phyloP scores from a whole-genome alignment of 129 eudicot species.

The Apium graveolens region DNA sequence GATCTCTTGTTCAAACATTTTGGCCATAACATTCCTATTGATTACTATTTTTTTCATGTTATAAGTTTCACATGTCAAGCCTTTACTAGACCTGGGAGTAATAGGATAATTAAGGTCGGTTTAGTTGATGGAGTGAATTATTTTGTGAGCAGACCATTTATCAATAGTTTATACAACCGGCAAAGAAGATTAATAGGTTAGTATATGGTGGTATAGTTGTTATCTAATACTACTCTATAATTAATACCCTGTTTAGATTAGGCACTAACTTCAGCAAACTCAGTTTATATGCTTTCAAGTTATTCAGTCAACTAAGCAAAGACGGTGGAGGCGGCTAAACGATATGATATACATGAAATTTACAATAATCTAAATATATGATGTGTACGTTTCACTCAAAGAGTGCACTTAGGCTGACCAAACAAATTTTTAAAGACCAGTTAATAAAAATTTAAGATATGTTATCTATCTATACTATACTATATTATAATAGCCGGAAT shows the following conservation, averaged over 20 bases:
- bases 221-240: neutral
- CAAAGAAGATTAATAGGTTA: neutral
- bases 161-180: neutral
- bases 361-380: neutral
- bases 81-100: neutral
- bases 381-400: neutral
- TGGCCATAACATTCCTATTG: neutral
- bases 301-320: slow-evolving; percentile 2
- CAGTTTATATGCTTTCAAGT: neutral
- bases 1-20: too few relatives aligned
- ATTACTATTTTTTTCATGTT: neutral
- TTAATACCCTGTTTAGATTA: neutral
- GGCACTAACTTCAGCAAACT: neutral
- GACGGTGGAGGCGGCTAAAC: neutral
- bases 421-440: too few relatives aligned
- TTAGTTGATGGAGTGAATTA: neutral
- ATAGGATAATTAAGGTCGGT: neutral
- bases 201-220: neutral
- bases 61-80: neutral
- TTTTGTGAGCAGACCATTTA: neutral
- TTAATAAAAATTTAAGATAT: too few relatives aligned
- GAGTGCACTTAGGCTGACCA: neutral
- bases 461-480: too few relatives aligned
- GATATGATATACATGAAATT: neutral
- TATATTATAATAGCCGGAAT: too few relatives aligned